A percentile compares a stretch with the other conserved stretches of the same genome.
Evolutionary conservation across 768 basidiomycete species (phyloP).

Genomic region (Auricularia sp.): DNA sequence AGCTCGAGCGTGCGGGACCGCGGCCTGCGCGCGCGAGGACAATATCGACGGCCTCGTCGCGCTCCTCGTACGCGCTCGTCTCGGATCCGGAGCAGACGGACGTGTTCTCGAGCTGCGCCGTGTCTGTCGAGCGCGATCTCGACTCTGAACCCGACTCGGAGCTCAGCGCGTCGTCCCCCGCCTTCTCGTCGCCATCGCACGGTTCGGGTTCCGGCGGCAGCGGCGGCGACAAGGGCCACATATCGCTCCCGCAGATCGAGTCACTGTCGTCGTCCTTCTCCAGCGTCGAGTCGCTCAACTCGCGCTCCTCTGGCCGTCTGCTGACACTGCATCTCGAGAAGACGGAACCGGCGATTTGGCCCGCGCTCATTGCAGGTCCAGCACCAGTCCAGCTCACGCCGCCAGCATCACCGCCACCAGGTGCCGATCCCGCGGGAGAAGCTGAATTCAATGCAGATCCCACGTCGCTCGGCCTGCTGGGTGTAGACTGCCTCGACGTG

Average conservation of each 20-base stretch:
- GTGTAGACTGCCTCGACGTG: constrained; percentile 63
- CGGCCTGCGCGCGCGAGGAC: constrained; percentile 56
- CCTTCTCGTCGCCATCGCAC: constrained; percentile 48
- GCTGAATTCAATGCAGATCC: constrained; percentile 78
- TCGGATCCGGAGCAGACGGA: constrained; percentile 48
- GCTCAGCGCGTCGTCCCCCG: constrained; percentile 38
- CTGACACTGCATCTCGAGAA: constrained; percentile 76
- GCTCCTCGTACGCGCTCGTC: constrained; percentile 70
- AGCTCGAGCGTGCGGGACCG: constrained; percentile 53
- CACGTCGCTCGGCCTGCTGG: constrained; percentile 65
- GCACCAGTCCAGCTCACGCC: constrained; percentile 54
- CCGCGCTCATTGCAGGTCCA: constrained; percentile 67
- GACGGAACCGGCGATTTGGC: constrained; percentile 71
- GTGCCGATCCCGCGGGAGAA: constrained; percentile 40
- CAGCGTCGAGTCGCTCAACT: constrained; percentile 62
- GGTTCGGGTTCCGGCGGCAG: constrained; percentile 39
- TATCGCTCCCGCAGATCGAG: constrained; percentile 8
- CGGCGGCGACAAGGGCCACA: constrained; percentile 3
- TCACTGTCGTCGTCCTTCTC: constrained; percentile 58
- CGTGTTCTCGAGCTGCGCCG: constrained; percentile 76
- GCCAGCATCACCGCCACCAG: constrained; percentile 37
- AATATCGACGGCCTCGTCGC: constrained; percentile 64
- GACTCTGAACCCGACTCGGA: constrained; percentile 64
- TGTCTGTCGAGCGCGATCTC: constrained; percentile 65
- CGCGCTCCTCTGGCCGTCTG: constrained; percentile 36